These are phyloP conservation scores for Chalciporus chontae DNA, from an alignment of 768 basidiomycete genomes.

Conservation along the genomic window DNA sequence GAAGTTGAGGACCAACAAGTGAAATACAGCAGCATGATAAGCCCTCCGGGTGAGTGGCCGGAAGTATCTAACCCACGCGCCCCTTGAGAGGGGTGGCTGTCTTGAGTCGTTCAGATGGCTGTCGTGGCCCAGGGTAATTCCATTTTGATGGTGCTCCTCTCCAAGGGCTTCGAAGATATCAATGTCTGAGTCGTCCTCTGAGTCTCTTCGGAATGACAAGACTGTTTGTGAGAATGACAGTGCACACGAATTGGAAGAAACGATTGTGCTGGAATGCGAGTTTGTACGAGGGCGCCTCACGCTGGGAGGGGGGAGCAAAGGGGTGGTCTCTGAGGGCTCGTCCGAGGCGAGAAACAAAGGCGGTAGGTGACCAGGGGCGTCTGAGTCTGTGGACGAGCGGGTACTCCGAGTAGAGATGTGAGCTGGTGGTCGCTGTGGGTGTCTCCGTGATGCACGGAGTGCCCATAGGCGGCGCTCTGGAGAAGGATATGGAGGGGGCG, in stretches of 20 bases:
- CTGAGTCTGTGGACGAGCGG: conserved; percentile 33
- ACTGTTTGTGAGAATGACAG: conserved; percentile 70
- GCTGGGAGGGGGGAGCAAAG: conserved; percentile 37
- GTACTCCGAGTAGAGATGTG: conserved; percentile 27
- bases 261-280: conserved; percentile 53
- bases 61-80: conserved; percentile 57
- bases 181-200: conserved; percentile 38
- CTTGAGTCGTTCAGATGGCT: neutral
- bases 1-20: conserved; percentile 72
- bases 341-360: conserved; percentile 24
- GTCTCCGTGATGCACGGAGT: conserved; percentile 28
- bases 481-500: conserved; percentile 71
- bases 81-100: conserved; percentile 25
- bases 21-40: conserved; percentile 68
- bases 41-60: conserved; percentile 50
- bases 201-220: conserved; percentile 64
- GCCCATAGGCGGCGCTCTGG: conserved; percentile 40
- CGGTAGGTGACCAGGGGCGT: conserved; percentile 22
- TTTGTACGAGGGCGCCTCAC: conserved; percentile 46
- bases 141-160: conserved; percentile 20
- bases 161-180: conserved; percentile 28
- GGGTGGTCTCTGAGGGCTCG: conserved; percentile 46
- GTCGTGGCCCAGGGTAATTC: neutral
- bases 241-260: conserved; percentile 46
- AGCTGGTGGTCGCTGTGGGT: conserved; percentile 29